phyloP scores from a whole-genome alignment of 108 stramenopile genomes.

The Mayamaea pseudoterrestris region DNA sequence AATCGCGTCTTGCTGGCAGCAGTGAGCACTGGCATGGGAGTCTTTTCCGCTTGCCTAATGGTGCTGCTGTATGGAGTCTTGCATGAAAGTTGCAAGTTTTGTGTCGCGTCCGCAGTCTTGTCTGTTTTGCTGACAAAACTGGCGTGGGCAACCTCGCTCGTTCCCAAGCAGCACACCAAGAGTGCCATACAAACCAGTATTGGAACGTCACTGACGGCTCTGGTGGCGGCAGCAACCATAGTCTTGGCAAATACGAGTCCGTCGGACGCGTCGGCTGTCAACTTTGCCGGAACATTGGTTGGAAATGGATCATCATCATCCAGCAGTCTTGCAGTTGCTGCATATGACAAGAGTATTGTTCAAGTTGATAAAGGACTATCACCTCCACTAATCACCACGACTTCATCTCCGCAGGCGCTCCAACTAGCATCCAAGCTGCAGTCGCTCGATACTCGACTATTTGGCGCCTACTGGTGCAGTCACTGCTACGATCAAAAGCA shows the following conservation, averaged over 20 bases:
- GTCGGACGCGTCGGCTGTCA: not conserved
- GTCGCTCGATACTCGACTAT: constrained; percentile 67
- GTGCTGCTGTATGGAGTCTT: constrained; percentile 58
- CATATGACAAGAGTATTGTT: too few relatives aligned
- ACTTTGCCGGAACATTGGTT: not conserved
- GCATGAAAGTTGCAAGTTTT: constrained; percentile 69
- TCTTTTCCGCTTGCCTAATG: constrained; percentile 82
- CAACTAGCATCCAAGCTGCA: constrained; percentile 44
- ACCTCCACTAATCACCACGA: constrained; percentile 70
- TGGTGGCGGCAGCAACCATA: constrained; percentile 12
- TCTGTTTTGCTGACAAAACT: constrained; percentile 39
- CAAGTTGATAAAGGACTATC: constrained; percentile 27
- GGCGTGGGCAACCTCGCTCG: constrained; percentile 45
- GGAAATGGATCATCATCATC: constrained; percentile 12
- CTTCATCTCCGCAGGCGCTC: constrained; percentile 48
- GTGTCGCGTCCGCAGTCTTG: constrained; percentile 59
- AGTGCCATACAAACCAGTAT: constrained; percentile 5
- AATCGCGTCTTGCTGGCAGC: constrained; percentile 57
- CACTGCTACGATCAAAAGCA: constrained; percentile 93
- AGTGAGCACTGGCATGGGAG: constrained; percentile 74
- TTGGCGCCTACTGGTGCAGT: constrained; percentile 93
- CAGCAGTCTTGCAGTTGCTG: constrained; percentile 2
- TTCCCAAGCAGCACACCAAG: constrained; percentile 18
- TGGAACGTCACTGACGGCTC: constrained; percentile 7
- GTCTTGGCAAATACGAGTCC: constrained; percentile 5